These are phyloP conservation scores for Ceratorhiza oryzae-sativae DNA, from an alignment of 1,284 basidiomycete genomes.

Conservation along the genomic window DNA sequence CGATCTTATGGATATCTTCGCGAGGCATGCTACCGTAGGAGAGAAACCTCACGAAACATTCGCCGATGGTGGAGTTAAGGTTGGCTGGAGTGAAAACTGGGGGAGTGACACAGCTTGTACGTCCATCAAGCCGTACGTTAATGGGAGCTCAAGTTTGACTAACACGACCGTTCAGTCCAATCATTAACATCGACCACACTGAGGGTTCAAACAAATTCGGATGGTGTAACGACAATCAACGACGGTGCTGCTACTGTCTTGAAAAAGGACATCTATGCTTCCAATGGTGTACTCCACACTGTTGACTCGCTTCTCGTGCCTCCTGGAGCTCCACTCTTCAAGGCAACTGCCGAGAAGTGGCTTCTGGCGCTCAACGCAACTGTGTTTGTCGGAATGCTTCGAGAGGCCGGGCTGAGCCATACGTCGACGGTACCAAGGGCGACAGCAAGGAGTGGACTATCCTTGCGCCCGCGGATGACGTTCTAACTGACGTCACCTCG, in stretches of 20 bases:
- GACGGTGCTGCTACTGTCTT: conserved; percentile 52
- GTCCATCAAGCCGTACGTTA: conserved; percentile 1
- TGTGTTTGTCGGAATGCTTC: conserved; percentile 86
- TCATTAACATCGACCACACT: conserved; percentile 14
- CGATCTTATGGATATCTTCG: conserved; percentile 78
- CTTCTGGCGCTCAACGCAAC: conserved; percentile 90
- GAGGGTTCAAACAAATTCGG: conserved; percentile 13
- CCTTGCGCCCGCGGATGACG: conserved; percentile 89
- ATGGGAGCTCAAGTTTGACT: not conserved
- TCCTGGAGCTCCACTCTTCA: conserved; percentile 64
- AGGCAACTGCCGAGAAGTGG: conserved; percentile 91
- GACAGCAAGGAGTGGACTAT: conserved; percentile 74
- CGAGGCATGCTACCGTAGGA: conserved; percentile 71
- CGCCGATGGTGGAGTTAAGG: conserved; percentile 29
- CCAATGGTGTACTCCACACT: conserved; percentile 94
- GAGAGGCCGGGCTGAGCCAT: conserved; percentile 78
- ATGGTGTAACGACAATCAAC: conserved; percentile 24
- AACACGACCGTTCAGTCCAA: conserved; percentile 11
- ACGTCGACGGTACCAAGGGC: conserved; percentile 74
- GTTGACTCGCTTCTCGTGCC: conserved; percentile 85
- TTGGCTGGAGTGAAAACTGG: conserved; percentile 44
- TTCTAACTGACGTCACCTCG: conserved; percentile 55
- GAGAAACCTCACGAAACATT: conserved; percentile 57
- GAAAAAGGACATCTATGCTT: conserved; percentile 83
- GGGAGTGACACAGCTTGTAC: conserved; percentile 35